phyloP scores from a whole-genome alignment of 306 rosid species.

The Trifolium subterraneum region DNA sequence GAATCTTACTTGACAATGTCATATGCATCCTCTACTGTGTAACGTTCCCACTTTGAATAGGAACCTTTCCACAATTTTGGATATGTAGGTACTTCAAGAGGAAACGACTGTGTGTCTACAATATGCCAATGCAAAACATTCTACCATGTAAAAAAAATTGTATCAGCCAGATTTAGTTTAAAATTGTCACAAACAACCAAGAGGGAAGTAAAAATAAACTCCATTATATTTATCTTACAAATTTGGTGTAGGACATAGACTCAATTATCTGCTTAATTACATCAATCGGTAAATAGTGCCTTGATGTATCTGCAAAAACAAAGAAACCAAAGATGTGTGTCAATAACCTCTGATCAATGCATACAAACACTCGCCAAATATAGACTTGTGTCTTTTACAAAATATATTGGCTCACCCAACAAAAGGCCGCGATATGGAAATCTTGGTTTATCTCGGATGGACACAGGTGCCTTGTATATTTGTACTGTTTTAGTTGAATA shows the following conservation, averaged over 20 bases:
- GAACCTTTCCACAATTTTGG: slow-evolving; percentile 94
- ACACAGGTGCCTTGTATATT: slow-evolving; percentile 85
- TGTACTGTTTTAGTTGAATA: slow-evolving; percentile 68
- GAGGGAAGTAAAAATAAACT: slow-evolving; percentile 30
- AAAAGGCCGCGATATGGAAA: slow-evolving; percentile 87
- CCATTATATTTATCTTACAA: slow-evolving; percentile 61
- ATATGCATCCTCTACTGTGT: slow-evolving; percentile 86
- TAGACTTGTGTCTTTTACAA: slow-evolving; percentile 24
- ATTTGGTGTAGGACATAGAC: slow-evolving; percentile 93
- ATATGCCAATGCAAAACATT: slow-evolving; percentile 99
- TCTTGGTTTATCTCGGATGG: slow-evolving; percentile 82
- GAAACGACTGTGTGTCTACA: slow-evolving; percentile 84
- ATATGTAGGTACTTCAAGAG: slow-evolving; percentile 87
- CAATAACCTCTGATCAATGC: slow-evolving; percentile 37
- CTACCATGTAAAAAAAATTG: slow-evolving; percentile 59
- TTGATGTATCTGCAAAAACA: slow-evolving; percentile 83
- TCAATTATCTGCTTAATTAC: slow-evolving; percentile 88
- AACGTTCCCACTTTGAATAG: slow-evolving; percentile 85
- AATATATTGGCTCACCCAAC: slow-evolving; percentile 64
- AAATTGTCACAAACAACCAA: slow-evolving; percentile 22
- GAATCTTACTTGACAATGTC: slow-evolving; percentile 87
- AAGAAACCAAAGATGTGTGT: slow-evolving; percentile 39
- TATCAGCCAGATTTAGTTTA: slow-evolving; percentile 46
- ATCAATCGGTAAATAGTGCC: slow-evolving; percentile 84
- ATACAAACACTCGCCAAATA: slow-evolving; percentile 29